phyloP scores from a whole-genome alignment of 441 rosid genomes.

The Gossypium gossypioides region DNA sequence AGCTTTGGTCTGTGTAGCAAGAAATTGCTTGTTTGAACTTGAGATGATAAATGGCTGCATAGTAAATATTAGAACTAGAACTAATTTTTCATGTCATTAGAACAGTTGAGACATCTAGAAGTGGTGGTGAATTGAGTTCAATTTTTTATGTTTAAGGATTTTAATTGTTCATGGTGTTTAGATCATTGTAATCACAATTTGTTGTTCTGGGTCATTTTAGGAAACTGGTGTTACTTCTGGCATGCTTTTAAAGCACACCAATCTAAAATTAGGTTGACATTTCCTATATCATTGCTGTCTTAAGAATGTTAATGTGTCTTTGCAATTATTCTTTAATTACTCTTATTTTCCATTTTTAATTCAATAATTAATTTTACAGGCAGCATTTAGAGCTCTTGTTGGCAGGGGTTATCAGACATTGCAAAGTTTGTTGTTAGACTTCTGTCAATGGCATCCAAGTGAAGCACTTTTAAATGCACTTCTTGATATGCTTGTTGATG shows the following conservation, averaged over 20 bases:
- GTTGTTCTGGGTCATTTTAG: neutral
- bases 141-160: neutral
- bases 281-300: neutral
- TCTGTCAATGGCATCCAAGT: slow-evolving; percentile 77
- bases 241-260: neutral
- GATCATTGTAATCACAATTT: neutral
- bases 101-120: neutral
- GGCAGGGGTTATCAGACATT: slow-evolving; percentile 95
- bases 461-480: slow-evolving; percentile 77
- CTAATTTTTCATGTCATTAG: neutral
- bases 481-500: slow-evolving; percentile 99
- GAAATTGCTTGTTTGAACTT: slow-evolving; percentile 1
- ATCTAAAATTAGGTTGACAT: neutral
- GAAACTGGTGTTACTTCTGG: neutral
- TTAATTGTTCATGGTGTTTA: neutral
- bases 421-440: slow-evolving; percentile 84
- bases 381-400: slow-evolving; percentile 85
- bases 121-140: neutral
- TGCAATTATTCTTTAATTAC: neutral
- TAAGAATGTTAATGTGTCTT: neutral
- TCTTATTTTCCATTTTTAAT: neutral
- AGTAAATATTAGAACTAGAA: neutral
- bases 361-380: slow-evolving; percentile 34
- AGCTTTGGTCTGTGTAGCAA: neutral
- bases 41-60: neutral